These are phyloP conservation scores for Takashimella koratensis DNA, from an alignment of 1,284 basidiomycete species.

Conservation along the genomic window DNA sequence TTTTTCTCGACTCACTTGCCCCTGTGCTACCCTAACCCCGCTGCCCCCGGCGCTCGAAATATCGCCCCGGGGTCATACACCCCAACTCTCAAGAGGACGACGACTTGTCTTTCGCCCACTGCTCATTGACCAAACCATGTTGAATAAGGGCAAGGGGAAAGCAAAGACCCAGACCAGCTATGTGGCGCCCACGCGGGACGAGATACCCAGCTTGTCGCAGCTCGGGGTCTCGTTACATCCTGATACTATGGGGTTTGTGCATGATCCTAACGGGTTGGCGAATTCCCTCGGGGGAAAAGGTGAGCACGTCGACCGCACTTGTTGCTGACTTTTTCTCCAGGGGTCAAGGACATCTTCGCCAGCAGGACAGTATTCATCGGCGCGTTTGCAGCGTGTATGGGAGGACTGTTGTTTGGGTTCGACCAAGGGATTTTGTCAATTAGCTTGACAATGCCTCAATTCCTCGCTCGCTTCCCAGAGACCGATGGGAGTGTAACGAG, in stretches of 20 bases:
- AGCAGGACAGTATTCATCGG: slow-evolving; percentile 10
- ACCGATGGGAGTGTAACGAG: slow-evolving; percentile 10
- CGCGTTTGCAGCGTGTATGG: slow-evolving; percentile 17
- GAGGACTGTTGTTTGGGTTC: slow-evolving; percentile 21
- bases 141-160: too few relatives aligned
- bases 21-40: too few relatives aligned
- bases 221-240: slow-evolving; percentile 2
- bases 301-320: neutral
- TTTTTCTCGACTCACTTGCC: too few relatives aligned
- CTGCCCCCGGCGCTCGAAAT: too few relatives aligned
- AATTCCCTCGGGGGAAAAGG: slow-evolving; percentile 5
- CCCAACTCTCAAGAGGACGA: too few relatives aligned
- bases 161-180: too few relatives aligned
- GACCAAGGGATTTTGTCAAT: slow-evolving; percentile 40
- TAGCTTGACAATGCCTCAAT: slow-evolving; percentile 30
- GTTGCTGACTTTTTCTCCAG: too few relatives aligned
- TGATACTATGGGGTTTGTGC: slow-evolving; percentile 2
- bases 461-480: slow-evolving; percentile 26
- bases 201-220: slow-evolving; percentile 3
- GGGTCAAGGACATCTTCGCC: slow-evolving; percentile 14
- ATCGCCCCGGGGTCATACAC: too few relatives aligned
- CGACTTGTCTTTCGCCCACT: too few relatives aligned
- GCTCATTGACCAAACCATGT: too few relatives aligned
- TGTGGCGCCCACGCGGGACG: slow-evolving; percentile 3
- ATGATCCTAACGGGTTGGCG: slow-evolving; percentile 2